A percentile compares a stretch with the other conserved stretches of the same genome.
phyloP scores from a whole-genome alignment of 2,329 filamentous ascomycete genomes.

The Ambrosiella cleistominuta region DNA sequence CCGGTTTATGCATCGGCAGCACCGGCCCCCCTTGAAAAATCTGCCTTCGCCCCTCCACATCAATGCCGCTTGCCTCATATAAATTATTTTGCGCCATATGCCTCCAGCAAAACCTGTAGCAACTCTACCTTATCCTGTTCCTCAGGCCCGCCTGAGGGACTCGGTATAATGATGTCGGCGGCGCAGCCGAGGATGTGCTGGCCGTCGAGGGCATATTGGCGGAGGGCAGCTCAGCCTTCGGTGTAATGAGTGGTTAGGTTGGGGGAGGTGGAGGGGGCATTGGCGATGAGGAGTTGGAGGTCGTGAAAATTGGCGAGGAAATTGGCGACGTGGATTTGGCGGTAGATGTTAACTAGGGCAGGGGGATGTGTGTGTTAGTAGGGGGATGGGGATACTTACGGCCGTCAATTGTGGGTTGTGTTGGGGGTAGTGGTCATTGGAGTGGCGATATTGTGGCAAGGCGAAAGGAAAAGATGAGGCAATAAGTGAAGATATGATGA shows the following conservation, averaged over 20 bases:
- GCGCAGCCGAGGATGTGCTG: slow-evolving; percentile 48
- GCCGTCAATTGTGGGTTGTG: slow-evolving; percentile 16
- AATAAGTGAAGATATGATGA: too few relatives aligned
- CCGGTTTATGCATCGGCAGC: slow-evolving; percentile 27
- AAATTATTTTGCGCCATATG: slow-evolving; percentile 51
- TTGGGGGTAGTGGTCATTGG: background rate
- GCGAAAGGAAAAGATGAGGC: background rate
- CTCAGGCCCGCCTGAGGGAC: slow-evolving; percentile 16
- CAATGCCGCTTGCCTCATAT: slow-evolving; percentile 34
- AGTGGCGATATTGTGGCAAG: background rate
- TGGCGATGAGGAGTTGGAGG: slow-evolving; percentile 44
- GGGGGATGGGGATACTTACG: slow-evolving; percentile 12
- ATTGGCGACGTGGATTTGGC: slow-evolving; percentile 42
- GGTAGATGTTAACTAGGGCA: slow-evolving; percentile 40
- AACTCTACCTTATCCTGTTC: slow-evolving; percentile 10
- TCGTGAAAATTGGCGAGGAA: slow-evolving; percentile 43
- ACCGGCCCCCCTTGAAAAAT: slow-evolving; percentile 36
- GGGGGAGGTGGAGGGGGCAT: slow-evolving; percentile 34
- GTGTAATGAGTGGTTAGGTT: slow-evolving; percentile 43
- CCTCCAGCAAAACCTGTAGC: slow-evolving; percentile 32
- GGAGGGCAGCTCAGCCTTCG: slow-evolving; percentile 43
- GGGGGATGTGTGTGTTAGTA: background rate
- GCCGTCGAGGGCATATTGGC: slow-evolving; percentile 44
- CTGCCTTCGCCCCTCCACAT: slow-evolving; percentile 31
- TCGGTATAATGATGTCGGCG: slow-evolving; percentile 42